phyloP scores from a whole-genome alignment of 2,329 filamentous ascomycete genomes.

The Monilinia vaccinii-corymbosi region DNA sequence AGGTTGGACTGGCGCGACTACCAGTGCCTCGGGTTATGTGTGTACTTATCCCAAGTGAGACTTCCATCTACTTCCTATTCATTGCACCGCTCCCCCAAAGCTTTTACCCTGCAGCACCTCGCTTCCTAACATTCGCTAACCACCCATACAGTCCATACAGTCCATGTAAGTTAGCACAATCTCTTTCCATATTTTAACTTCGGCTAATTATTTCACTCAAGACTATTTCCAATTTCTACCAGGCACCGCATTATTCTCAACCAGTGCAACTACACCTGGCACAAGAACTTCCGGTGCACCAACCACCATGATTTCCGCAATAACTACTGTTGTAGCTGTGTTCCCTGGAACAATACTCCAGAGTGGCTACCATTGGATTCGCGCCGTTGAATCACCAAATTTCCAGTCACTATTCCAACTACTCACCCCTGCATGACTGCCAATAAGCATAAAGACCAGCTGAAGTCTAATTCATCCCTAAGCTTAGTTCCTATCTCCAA shows the following conservation, averaged over 20 bases:
- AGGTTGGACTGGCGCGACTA: constrained; percentile 20
- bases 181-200: neutral
- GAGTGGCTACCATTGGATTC: constrained; percentile 37
- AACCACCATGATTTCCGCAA: constrained; percentile 20
- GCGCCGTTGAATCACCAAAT: constrained; percentile 47
- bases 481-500: constrained; percentile 35
- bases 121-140: neutral
- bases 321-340: neutral
- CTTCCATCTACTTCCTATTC: neutral
- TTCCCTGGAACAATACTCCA: constrained; percentile 4
- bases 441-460: neutral
- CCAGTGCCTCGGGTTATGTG: constrained; percentile 22
- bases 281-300: constrained; percentile 11
- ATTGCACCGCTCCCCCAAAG: neutral
- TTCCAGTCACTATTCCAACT: constrained; percentile 35
- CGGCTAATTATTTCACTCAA: neutral
- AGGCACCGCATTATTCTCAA: constrained; percentile 22
- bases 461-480: neutral
- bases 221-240: constrained; percentile 32
- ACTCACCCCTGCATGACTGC: neutral
- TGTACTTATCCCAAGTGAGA: constrained; percentile 25
- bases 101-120: neutral
- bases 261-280: constrained; percentile 9
- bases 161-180: constrained; percentile 23
- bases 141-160: neutral